These are phyloP conservation scores for Colletotrichum lentis DNA, from an alignment of 2,329 filamentous ascomycete genomes.

Conservation along the genomic window DNA sequence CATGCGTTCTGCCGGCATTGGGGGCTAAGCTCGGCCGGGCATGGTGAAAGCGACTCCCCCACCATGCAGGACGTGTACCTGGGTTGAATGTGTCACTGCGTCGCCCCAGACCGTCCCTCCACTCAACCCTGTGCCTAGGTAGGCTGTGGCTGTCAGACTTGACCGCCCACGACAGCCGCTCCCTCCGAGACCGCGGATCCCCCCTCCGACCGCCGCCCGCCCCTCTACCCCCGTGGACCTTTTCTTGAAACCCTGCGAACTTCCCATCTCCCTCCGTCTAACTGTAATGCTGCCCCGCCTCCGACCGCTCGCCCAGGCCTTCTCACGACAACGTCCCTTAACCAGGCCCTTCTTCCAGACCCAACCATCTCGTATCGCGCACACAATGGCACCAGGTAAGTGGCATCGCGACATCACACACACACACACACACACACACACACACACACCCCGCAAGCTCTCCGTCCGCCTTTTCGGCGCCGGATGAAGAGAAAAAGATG, in stretches of 20 bases:
- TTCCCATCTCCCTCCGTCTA: not conserved
- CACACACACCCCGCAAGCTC: not conserved
- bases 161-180: constrained; percentile 7
- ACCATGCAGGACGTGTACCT: not conserved
- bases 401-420: not conserved
- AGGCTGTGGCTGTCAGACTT: constrained; percentile 2
- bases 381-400: constrained; percentile 47
- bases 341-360: constrained; percentile 9
- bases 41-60: not conserved
- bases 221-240: constrained; percentile 6
- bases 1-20: constrained; percentile 8
- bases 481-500: not conserved
- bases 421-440: not conserved
- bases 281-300: constrained; percentile 32
- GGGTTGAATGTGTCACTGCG: not conserved
- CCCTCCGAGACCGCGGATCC: not conserved
- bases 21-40: not conserved
- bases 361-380: constrained; percentile 35
- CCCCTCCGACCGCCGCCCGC: constrained; percentile 12
- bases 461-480: not conserved
- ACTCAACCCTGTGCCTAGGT: not conserved
- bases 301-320: constrained; percentile 25
- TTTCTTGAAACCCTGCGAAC: constrained; percentile 11
- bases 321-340: constrained; percentile 27
- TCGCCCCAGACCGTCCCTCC: not conserved